Base-by-base conservation (phyloP, 257 asterid species). In the Paulownia fortunei region DNA sequence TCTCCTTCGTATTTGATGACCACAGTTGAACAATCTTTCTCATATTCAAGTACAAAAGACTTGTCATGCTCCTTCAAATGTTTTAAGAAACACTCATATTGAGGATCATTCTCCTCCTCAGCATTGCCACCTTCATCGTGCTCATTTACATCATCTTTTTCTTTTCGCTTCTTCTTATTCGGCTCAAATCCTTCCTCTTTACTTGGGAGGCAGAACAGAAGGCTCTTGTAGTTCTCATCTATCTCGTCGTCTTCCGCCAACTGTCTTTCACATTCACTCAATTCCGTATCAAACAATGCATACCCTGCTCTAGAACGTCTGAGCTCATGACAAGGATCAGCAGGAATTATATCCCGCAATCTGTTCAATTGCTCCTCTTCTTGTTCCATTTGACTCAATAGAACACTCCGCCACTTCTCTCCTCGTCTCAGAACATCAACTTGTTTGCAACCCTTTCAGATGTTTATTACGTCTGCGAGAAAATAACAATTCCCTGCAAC, bases 81-180 rank as follows among this genome's bases (percentile, higher is more conserved):
- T 10, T 30, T 11, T 11, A 87, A 52, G 64, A 84, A 54, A 63
- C 1, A 21, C 69, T 24, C 34, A 60, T 46, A 56, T 0, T 69
- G 58, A 76, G 84, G 86, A 79, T 84, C 91, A 63, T 2, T 24
- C 21, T 51, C 77, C 65, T 76, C 36, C 64, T 58, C 36, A 21
- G 16, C 63, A 5, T 56, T 58, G 34, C n/a, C 8, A 10, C 8
- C 36, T 23, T 23, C n/a, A 23, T 13, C 5, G 55, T 47, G 55
- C 6, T 47, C 19, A 6, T 13, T 47, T 19, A 47, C 55, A 13
- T 9, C 64, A 2, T 16, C 47, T 30, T 9, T 42, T 3, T 47
- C 36, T 21, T 19, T 34, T 8, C 13, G 69, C 65, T 59, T 59
- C 13, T 67, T 23, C 21, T 24, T 21, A 8, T 9, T 12, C 2